These are phyloP conservation scores for Penicillium coffeae DNA, from an alignment of 495 filamentous ascomycete species.

Conservation along the genomic window DNA sequence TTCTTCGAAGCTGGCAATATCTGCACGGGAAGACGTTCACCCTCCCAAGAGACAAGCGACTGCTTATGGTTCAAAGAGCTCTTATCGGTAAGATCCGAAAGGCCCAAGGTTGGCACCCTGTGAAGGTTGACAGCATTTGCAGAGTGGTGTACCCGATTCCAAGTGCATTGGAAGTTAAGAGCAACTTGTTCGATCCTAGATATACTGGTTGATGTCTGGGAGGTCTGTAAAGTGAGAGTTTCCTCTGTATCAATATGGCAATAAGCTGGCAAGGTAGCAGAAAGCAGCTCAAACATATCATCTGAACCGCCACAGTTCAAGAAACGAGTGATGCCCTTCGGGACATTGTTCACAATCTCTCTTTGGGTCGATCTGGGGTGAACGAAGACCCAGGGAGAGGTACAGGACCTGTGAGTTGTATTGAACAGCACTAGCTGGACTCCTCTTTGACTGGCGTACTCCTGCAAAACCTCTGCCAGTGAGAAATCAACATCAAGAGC, in stretches of 20 bases:
- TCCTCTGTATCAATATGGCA: constrained; percentile 14
- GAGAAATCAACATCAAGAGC: constrained; percentile 22
- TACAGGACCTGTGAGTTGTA: constrained; percentile 6
- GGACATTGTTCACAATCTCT: constrained; percentile 11
- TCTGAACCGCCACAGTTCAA: constrained; percentile 10
- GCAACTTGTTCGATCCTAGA: neutral
- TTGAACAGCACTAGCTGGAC: constrained; percentile 18
- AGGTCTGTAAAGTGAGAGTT: constrained; percentile 4
- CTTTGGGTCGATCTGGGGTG: constrained; percentile 13
- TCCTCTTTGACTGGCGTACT: constrained; percentile 11
- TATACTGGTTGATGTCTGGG: neutral
- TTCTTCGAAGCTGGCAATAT: constrained; percentile 13
- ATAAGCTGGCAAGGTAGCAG: constrained; percentile 3
- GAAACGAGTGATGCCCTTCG: constrained; percentile 10
- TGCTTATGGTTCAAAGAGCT: constrained; percentile 1
- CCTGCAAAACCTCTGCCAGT: constrained; percentile 7
- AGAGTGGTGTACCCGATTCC: constrained; percentile 4
- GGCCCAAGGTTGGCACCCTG: constrained; percentile 1
- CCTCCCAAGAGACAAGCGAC: constrained; percentile 12
- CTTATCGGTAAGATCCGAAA: constrained; percentile 9
- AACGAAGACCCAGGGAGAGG: constrained; percentile 16
- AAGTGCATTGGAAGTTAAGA: constrained; percentile 8
- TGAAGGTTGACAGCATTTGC: constrained; percentile 6
- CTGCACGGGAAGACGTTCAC: constrained; percentile 6
- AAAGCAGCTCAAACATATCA: constrained; percentile 1